Evolutionary conservation across 352 stramenopile species (phyloP).

Genomic region (Globisporangium parvum): DNA sequence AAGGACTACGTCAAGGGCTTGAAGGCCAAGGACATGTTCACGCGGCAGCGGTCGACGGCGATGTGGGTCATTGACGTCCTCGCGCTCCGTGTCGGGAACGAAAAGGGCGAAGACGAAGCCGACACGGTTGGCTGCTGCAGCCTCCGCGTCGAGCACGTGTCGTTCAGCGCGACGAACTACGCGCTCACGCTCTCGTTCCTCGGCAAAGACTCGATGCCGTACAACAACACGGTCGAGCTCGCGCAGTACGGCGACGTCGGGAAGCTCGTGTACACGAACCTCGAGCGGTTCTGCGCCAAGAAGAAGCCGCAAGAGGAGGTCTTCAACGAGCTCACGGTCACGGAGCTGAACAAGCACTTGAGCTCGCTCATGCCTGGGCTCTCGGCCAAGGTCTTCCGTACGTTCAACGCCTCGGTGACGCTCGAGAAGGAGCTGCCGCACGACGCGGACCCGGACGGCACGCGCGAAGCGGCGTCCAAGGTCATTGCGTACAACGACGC

Average conservation of each 20-base stretch:
- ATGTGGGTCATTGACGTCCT: slow-evolving; percentile 99
- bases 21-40: slow-evolving; percentile 87
- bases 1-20: slow-evolving; percentile 89
- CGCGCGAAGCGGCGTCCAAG: slow-evolving; percentile 81
- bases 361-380: slow-evolving; percentile 98
- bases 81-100: slow-evolving; percentile 98
- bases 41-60: slow-evolving; percentile 94
- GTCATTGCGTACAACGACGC: slow-evolving; percentile 99
- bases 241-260: slow-evolving; percentile 86
- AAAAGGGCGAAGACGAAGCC: slow-evolving; percentile 98
- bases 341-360: slow-evolving; percentile 97
- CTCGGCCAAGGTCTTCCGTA: slow-evolving; percentile 99
- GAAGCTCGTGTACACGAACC: slow-evolving; percentile 92
- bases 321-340: slow-evolving; percentile 95
- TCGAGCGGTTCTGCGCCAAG: slow-evolving; percentile 95
- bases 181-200: slow-evolving; percentile 98
- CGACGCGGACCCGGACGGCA: slow-evolving; percentile 45
- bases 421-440: slow-evolving; percentile 95
- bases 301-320: slow-evolving; percentile 97
- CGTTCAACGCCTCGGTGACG: slow-evolving; percentile 99
- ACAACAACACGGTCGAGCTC: slow-evolving; percentile 99
- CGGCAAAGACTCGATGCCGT: slow-evolving; percentile 99
- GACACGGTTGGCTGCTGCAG: slow-evolving; percentile 99
- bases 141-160: slow-evolving; percentile 97
- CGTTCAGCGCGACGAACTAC: slow-evolving; percentile 91